Percentiles rank a stretch among this genome's conserved stretches.
These are phyloP conservation scores for Suhomyces terraborum DNA, from an alignment of 1,139 yeast genomes.

Conservation along the genomic window DNA sequence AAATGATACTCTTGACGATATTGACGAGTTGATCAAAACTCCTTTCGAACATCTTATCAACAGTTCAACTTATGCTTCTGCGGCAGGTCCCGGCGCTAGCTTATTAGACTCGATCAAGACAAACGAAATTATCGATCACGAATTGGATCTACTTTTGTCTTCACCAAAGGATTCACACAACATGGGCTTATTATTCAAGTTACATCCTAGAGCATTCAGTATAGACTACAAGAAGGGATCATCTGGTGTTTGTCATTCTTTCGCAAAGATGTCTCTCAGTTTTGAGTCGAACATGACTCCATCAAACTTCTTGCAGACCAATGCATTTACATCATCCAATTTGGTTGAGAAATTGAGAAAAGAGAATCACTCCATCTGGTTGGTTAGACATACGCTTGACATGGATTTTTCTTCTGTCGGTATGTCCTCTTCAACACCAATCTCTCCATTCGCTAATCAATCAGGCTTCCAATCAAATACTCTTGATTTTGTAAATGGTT, in stretches of 20 bases:
- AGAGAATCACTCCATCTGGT: constrained; percentile 17
- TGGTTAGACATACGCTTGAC: constrained; percentile 14
- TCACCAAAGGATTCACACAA: constrained; percentile 16
- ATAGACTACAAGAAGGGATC: constrained; percentile 10
- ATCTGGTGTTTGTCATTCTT: constrained; percentile 11
- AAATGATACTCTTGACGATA: constrained; percentile 13
- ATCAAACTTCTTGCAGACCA: constrained; percentile 4
- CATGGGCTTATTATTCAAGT: constrained; percentile 7
- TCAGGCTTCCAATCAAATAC: constrained; percentile 14
- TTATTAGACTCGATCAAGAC: constrained; percentile 20
- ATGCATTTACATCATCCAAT: constrained; percentile 4
- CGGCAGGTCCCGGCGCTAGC: constrained; percentile 1
- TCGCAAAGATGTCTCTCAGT: constrained; percentile 13
- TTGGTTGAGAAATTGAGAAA: constrained; percentile 13
- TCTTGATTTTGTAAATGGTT: constrained; percentile 28
- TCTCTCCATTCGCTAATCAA: constrained; percentile 17
- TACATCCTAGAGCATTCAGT: constrained; percentile 13
- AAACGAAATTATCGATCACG: constrained; percentile 20
- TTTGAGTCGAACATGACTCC: constrained; percentile 7
- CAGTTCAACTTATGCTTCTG: constrained; percentile 6
- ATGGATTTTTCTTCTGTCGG: constrained; percentile 12
- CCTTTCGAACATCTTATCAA: constrained; percentile 17
- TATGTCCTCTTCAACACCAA: constrained; percentile 11
- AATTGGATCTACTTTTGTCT: constrained; percentile 20
- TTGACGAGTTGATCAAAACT: constrained; percentile 20